These are phyloP conservation scores for Elasticomyces elasticus DNA, from an alignment of 495 filamentous ascomycete species.

Conservation along the genomic window DNA sequence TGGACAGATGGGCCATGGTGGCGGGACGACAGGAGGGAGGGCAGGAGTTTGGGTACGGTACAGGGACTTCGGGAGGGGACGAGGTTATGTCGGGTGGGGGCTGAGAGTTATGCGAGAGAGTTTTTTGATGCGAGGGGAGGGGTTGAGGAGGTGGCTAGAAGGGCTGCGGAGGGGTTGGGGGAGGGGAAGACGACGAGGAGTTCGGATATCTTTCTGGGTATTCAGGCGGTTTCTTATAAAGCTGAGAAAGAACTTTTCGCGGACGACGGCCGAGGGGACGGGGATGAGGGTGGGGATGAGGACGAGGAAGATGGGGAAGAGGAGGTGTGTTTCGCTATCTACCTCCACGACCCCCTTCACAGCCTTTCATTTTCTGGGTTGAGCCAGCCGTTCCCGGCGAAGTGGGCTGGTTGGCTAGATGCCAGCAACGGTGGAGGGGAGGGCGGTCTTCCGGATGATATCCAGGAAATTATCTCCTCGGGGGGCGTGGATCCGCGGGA, in stretches of 20 bases:
- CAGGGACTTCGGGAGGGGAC: slow-evolving; percentile 75
- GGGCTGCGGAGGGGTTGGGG: slow-evolving; percentile 60
- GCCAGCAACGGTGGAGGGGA: slow-evolving; percentile 45
- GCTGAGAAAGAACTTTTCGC: slow-evolving; percentile 58
- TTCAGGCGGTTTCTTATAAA: slow-evolving; percentile 70
- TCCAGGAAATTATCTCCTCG: slow-evolving; percentile 72
- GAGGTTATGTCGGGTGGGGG: slow-evolving; percentile 76
- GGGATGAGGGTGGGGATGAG: slow-evolving; percentile 41
- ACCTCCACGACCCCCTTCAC: slow-evolving; percentile 88
- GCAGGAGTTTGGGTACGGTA: slow-evolving; percentile 73
- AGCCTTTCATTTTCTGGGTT: slow-evolving; percentile 76
- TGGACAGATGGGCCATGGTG: slow-evolving; percentile 97
- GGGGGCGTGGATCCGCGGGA: slow-evolving; percentile 92
- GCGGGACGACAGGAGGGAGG: slow-evolving; percentile 54
- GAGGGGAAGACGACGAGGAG: slow-evolving; percentile 82
- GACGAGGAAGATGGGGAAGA: slow-evolving; percentile 44
- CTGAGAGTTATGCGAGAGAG: slow-evolving; percentile 77
- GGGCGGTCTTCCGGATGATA: slow-evolving; percentile 61
- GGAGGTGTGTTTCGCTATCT: slow-evolving; percentile 74
- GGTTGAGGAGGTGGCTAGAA: slow-evolving; percentile 66
- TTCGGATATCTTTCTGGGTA: slow-evolving; percentile 87
- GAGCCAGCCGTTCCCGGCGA: slow-evolving; percentile 71
- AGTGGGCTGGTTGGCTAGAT: slow-evolving; percentile 90
- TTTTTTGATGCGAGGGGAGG: slow-evolving; percentile 69
- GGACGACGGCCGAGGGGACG: slow-evolving; percentile 45